phyloP scores from a whole-genome alignment of 352 stramenopile species.

The Pythium aquatile region DNA sequence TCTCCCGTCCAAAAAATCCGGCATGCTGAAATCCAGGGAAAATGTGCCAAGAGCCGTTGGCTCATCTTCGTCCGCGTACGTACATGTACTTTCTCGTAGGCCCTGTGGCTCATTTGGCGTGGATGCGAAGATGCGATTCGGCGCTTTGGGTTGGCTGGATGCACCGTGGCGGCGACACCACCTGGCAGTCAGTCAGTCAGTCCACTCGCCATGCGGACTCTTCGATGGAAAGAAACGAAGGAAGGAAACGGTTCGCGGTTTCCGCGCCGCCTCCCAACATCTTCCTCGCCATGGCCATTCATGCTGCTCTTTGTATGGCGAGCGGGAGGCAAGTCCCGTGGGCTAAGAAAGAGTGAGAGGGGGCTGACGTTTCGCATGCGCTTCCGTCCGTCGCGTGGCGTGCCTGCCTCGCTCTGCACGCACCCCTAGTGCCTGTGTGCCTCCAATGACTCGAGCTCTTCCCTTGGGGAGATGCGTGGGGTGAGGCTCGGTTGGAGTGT shows the following conservation, averaged over 20 bases:
- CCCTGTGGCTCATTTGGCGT: neutral
- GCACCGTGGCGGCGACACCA: neutral
- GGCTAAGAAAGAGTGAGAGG: neutral
- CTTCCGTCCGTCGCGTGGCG: constrained; percentile 7
- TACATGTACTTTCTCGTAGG: neutral
- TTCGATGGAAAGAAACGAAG: constrained; percentile 12
- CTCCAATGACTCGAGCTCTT: neutral
- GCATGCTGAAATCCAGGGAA: neutral
- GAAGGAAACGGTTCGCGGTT: constrained; percentile 21
- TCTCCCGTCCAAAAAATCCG: neutral
- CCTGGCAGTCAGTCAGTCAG: constrained; percentile 20
- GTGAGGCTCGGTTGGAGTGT: too few species aligned
- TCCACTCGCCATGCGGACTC: constrained; percentile 10
- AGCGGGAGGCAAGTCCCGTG: neutral
- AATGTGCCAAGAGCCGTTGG: neutral
- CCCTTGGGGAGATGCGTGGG: neutral
- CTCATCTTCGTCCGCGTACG: neutral
- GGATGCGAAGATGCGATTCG: neutral
- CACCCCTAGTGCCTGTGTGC: constrained; percentile 15
- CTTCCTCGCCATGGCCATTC: neutral
- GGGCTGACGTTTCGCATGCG: constrained; percentile 8
- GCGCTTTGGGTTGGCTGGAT: neutral
- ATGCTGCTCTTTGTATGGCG: constrained; percentile 5
- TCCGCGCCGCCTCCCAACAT: constrained; percentile 13
- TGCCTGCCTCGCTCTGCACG: constrained; percentile 6